These are phyloP conservation scores for Tubosaeta sp. DNA, from an alignment of 768 basidiomycete species.

Conservation along the genomic window DNA sequence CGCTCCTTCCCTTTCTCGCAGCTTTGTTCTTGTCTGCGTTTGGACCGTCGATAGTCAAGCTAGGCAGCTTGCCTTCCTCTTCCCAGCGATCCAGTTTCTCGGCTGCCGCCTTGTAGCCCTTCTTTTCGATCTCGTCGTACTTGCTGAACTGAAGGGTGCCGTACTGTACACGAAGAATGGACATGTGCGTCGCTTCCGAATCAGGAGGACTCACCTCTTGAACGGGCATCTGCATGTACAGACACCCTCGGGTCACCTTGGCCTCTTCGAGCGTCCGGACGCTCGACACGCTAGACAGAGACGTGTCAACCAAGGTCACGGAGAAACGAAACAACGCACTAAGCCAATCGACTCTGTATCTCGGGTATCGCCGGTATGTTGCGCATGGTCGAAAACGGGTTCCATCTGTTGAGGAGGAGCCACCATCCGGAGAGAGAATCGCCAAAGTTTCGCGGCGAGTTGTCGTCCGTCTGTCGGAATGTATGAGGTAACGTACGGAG, in stretches of 20 bases:
- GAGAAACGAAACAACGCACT: conserved; percentile 52
- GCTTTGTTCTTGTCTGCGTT: conserved; percentile 40
- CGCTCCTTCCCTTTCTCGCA: conserved; percentile 66
- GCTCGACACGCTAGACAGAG: conserved; percentile 73
- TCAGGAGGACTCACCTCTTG: conserved; percentile 58
- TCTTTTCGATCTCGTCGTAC: conserved; percentile 82
- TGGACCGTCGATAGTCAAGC: conserved; percentile 60
- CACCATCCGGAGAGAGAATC: conserved; percentile 97
- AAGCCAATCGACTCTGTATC: conserved; percentile 90
- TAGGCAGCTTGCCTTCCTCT: conserved; percentile 79
- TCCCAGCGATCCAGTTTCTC: conserved; percentile 74
- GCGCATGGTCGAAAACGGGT: conserved; percentile 77
- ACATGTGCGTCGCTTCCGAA: not conserved
- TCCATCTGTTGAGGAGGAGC: conserved; percentile 90
- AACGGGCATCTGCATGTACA: conserved; percentile 95
- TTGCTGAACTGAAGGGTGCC: conserved; percentile 88
- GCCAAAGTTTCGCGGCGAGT: conserved; percentile 90
- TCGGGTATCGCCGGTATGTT: conserved; percentile 87
- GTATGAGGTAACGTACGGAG: not conserved
- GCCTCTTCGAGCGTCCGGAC: conserved; percentile 94
- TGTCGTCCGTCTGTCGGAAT: conserved; percentile 71
- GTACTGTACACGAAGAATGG: conserved; percentile 45
- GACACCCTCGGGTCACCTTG: conserved; percentile 81
- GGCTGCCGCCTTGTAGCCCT: conserved; percentile 72
- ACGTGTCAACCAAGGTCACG: not conserved